Conservation (phyloP, 768 basidiomycete genomes). For the Kwoniella mangroviensis region DNA sequence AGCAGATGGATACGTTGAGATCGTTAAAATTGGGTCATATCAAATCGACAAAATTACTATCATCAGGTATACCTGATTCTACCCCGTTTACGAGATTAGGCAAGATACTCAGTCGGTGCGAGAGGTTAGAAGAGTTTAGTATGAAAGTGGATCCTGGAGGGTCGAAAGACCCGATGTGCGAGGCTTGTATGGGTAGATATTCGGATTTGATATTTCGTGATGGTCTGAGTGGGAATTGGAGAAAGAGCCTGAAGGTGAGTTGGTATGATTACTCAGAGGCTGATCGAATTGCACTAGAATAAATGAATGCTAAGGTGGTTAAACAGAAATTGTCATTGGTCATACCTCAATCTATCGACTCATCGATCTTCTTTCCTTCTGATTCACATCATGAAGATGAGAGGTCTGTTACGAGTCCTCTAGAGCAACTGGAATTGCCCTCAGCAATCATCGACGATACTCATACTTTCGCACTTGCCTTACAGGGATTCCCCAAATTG, state of each 20-base stretch:
- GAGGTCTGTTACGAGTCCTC: neutral
- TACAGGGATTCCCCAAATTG: conserved; percentile 24
- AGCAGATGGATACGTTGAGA: conserved; percentile 24
- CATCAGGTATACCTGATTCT: neutral
- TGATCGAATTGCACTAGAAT: neutral
- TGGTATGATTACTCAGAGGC: neutral
- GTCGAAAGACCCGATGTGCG: conserved; percentile 22
- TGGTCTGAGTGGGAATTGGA: conserved; percentile 26
- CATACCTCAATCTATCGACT: conserved; percentile 15
- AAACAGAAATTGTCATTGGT: conserved; percentile 15
- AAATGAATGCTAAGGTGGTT: neutral
- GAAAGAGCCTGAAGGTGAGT: conserved; percentile 30
- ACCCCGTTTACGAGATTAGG: conserved; percentile 4
- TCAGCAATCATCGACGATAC: conserved; percentile 19
- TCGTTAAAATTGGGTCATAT: conserved; percentile 34
- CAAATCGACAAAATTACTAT: neutral
- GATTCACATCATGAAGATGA: neutral
- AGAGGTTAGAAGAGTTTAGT: conserved; percentile 32
- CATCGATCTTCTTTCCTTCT: conserved; percentile 9
- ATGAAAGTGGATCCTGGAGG: conserved; percentile 20
- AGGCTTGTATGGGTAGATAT: conserved; percentile 24
- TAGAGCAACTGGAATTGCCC: conserved; percentile 42
- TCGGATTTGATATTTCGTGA: conserved; percentile 24
- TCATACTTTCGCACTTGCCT: neutral
- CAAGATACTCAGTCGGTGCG: conserved; percentile 18